These are phyloP conservation scores for Emmonsia crescens DNA, from an alignment of 2,329 filamentous ascomycete species.

Conservation along the genomic window DNA sequence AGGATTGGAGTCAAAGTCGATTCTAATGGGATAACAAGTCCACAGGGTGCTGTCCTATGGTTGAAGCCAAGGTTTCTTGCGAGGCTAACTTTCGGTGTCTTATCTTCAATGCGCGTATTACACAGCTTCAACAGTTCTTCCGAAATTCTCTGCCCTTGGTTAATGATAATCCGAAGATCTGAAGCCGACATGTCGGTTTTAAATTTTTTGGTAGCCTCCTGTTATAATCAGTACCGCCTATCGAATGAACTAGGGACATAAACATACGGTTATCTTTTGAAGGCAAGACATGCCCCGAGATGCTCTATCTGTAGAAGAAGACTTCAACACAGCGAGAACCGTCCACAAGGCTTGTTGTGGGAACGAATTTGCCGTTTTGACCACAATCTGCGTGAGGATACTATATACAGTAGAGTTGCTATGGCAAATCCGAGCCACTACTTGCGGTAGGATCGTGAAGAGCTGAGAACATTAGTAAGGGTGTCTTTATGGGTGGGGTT, in stretches of 20 bases:
- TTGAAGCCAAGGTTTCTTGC: slow-evolving; percentile 71
- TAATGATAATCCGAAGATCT: slow-evolving; percentile 62
- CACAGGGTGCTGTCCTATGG: slow-evolving; percentile 68
- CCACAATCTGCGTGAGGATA: slow-evolving; percentile 65
- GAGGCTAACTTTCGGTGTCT: slow-evolving; percentile 61
- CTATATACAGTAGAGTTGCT: slow-evolving; percentile 67
- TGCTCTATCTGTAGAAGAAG: slow-evolving; percentile 59
- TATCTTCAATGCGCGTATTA: slow-evolving; percentile 62
- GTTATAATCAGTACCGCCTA: slow-evolving; percentile 12
- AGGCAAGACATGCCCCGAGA: slow-evolving; percentile 40
- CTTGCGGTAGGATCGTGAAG: slow-evolving; percentile 66
- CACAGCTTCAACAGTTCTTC: slow-evolving; percentile 73
- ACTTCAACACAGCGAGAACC: slow-evolving; percentile 75
- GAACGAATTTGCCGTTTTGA: slow-evolving; percentile 75
- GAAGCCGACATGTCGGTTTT: slow-evolving; percentile 28
- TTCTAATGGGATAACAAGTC: slow-evolving; percentile 81
- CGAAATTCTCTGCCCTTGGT: slow-evolving; percentile 69
- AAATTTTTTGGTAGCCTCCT: slow-evolving; percentile 44
- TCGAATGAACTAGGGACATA: not conserved
- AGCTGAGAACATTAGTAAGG: slow-evolving; percentile 26
- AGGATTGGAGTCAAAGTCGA: slow-evolving; percentile 71
- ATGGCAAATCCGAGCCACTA: slow-evolving; percentile 92
- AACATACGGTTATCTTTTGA: slow-evolving; percentile 30
- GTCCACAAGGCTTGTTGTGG: slow-evolving; percentile 90
- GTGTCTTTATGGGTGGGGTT: not conserved